phyloP scores from a whole-genome alignment of 2,329 filamentous ascomycete species.

The Thelonectria olida region DNA sequence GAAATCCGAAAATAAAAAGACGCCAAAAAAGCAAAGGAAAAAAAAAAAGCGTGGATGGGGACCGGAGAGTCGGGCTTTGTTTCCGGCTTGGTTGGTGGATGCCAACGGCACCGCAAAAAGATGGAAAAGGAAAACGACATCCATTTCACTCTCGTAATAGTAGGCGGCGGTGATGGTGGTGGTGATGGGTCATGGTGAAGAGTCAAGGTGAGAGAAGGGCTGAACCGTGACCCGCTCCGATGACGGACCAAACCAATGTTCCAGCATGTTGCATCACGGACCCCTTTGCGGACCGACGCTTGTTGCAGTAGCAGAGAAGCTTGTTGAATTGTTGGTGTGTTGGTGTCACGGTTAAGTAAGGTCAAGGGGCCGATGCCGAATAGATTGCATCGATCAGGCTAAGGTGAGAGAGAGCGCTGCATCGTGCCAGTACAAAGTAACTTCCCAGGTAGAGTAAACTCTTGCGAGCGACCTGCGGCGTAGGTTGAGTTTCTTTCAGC shows the following conservation, averaged over 20 bases:
- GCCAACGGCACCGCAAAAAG: not conserved
- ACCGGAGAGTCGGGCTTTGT: not conserved
- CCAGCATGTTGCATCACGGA: not conserved
- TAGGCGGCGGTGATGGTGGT: not conserved
- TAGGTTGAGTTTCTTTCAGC: not conserved
- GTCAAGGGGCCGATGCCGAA: not conserved
- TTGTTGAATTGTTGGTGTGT: too few relatives aligned
- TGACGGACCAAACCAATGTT: not conserved
- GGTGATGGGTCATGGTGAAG: not conserved
- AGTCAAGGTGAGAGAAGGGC: not conserved
- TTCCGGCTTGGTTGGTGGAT: not conserved
- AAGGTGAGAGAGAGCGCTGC: not conserved
- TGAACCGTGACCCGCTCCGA: slow-evolving; percentile 17
- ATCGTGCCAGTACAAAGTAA: not conserved
- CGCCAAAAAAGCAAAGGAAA: not conserved
- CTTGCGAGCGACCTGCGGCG: not conserved
- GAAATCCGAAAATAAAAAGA: not conserved
- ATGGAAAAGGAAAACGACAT: not conserved
- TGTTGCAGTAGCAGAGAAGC: too few relatives aligned
- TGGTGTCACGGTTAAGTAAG: not conserved
- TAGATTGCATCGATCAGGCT: not conserved
- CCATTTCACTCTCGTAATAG: not conserved
- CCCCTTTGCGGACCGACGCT: too few relatives aligned
- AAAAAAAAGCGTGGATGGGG: not conserved
- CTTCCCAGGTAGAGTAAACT: not conserved